These are phyloP conservation scores for Fragaria ananassa DNA, from an alignment of 306 rosid species.

Conservation along the genomic window DNA sequence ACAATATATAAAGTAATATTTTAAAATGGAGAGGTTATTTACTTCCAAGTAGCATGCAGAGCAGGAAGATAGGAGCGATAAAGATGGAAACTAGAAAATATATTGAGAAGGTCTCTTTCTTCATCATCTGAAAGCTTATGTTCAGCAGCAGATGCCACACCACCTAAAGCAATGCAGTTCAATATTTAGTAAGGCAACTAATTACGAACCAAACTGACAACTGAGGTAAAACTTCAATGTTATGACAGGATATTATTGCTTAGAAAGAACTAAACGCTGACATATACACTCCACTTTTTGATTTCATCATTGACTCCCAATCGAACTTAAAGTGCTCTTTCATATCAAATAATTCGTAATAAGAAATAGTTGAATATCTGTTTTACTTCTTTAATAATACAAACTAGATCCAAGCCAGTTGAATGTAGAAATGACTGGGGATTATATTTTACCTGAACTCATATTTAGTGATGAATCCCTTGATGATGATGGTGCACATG, in stretches of 20 bases:
- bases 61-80: conserved; percentile 40
- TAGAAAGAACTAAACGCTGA: background rate
- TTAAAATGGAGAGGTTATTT: conserved; percentile 36
- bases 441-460: conserved; percentile 2
- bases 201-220: background rate
- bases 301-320: conserved; percentile 1
- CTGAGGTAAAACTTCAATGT: background rate
- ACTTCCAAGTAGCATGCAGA: conserved; percentile 54
- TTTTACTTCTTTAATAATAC: background rate
- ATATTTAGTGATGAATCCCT: conserved; percentile 1
- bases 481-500: background rate
- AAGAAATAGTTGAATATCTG: background rate
- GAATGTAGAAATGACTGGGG: background rate
- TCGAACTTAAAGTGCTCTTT: background rate
- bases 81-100: conserved; percentile 17
- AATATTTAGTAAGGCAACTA: conserved; percentile 10
- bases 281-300: background rate
- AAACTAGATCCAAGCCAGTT: background rate
- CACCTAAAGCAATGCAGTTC: conserved; percentile 29
- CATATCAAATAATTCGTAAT: background rate
- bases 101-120: conserved; percentile 24
- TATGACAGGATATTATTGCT: background rate
- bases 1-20: conserved; percentile 1
- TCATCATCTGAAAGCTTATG: conserved; percentile 19
- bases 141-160: conserved; percentile 18